Conservation (phyloP, 2,329 filamentous ascomycete genomes). For the Beauveria sp. region DNA sequence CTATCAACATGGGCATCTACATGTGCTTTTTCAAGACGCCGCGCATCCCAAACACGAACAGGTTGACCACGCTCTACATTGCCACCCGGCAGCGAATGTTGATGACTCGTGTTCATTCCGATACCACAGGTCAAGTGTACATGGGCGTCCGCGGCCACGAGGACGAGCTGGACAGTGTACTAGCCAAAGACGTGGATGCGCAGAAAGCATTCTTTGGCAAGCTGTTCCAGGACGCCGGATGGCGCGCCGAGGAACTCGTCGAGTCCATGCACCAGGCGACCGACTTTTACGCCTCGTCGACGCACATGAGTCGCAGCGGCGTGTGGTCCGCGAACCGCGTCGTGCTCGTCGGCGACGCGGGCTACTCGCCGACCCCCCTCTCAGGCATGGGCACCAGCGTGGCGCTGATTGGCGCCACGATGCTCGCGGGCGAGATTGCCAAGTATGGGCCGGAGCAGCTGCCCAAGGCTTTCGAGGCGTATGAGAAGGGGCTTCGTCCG, state of each 20-base stretch:
- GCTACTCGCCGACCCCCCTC: constrained; percentile 33
- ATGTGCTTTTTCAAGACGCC: constrained; percentile 21
- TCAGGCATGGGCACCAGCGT: constrained; percentile 38
- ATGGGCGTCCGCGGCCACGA: constrained; percentile 21
- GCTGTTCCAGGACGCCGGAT: constrained; percentile 32
- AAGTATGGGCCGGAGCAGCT: constrained; percentile 7
- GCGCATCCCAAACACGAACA: background rate
- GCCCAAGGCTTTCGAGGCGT: constrained; percentile 9
- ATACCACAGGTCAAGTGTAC: constrained; percentile 23
- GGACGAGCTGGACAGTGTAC: constrained; percentile 16
- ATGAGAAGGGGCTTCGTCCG: constrained; percentile 11
- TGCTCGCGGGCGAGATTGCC: constrained; percentile 41
- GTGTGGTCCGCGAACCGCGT: constrained; percentile 29
- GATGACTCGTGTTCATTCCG: constrained; percentile 24
- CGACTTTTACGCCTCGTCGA: constrained; percentile 35
- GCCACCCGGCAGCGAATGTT: constrained; percentile 23
- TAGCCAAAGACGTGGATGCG: background rate
- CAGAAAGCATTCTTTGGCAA: constrained; percentile 28
- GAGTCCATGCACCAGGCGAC: constrained; percentile 21
- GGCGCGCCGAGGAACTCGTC: constrained; percentile 26
- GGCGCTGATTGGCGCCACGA: constrained; percentile 39
- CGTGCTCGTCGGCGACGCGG: constrained; percentile 41
- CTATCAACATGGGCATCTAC: constrained; percentile 16
- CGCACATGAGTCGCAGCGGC: constrained; percentile 33
- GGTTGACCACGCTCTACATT: constrained; percentile 21